These are phyloP conservation scores for Aspergillus sp. DNA, from an alignment of 2,329 filamentous ascomycete species.

Conservation along the genomic window DNA sequence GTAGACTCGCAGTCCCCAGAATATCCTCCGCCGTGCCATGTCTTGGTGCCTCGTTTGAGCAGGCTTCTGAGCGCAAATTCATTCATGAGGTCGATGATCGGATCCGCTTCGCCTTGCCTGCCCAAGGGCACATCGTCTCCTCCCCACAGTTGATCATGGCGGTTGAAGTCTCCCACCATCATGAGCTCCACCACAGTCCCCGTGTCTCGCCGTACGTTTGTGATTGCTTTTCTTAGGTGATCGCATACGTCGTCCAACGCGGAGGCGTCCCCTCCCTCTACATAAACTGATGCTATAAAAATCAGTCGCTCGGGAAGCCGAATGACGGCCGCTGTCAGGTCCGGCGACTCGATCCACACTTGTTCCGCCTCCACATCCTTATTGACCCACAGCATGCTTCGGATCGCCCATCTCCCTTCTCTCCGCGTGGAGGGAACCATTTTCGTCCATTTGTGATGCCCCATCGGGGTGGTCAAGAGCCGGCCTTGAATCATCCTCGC, in stretches of 20 bases:
- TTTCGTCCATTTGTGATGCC: slow-evolving; percentile 15
- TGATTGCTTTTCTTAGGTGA: too few relatives aligned
- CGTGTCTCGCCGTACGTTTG: too few relatives aligned
- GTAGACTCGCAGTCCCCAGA: slow-evolving; percentile 20
- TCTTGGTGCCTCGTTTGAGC: slow-evolving; percentile 37
- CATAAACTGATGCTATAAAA: too few relatives aligned
- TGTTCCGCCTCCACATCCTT: slow-evolving; percentile 25
- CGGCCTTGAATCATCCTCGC: slow-evolving; percentile 18
- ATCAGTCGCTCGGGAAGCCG: background rate
- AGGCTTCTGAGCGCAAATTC: slow-evolving; percentile 34
- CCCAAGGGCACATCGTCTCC: slow-evolving; percentile 30
- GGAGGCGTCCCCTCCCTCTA: too few relatives aligned
- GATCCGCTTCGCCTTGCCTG: slow-evolving; percentile 38
- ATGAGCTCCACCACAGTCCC: too few relatives aligned
- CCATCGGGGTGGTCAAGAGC: slow-evolving; percentile 22
- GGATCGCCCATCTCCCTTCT: slow-evolving; percentile 23
- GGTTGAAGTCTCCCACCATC: slow-evolving; percentile 23
- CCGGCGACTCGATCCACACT: slow-evolving; percentile 15
- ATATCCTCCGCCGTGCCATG: slow-evolving; percentile 25
- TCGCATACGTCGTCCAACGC: too few relatives aligned
- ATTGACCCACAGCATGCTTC: slow-evolving; percentile 28
- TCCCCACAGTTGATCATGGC: slow-evolving; percentile 25
- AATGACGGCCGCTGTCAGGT: slow-evolving; percentile 24
- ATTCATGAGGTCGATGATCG: slow-evolving; percentile 38
- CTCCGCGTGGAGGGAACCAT: too few relatives aligned